Evolutionary conservation across 1,139 yeast species (phyloP), one percentile per base, ranked within the genome.

Genomic region (Geotrichum citri-aurantii): DNA sequence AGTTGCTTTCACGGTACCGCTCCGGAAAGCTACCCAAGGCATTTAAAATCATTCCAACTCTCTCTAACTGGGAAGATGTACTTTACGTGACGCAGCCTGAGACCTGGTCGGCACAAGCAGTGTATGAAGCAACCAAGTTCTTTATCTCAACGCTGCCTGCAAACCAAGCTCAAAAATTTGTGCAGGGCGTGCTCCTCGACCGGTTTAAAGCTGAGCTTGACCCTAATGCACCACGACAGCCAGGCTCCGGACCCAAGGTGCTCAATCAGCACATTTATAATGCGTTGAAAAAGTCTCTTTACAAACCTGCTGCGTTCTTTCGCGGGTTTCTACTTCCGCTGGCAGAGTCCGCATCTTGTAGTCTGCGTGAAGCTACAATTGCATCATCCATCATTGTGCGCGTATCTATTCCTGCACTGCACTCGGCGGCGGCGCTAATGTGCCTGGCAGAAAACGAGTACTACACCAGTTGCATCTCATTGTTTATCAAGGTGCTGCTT

Each of bases 251-350:
- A 1, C 53, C 55, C 21, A 74, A 74, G 64, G 72, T 74, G 10
- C 73, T 77, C 76, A 92, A 93, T 73, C 92, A 93, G 71, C 99
- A 93, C 71, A 79, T 93, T 54, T 93, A 92, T 73, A 82, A 97
- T 69, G 85, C 99, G 0, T 77, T 93, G 65, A 93, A 92, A 73
- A 93, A 93, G 75, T 83, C 97, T 0, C 80, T 95, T 59, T 95
- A 93, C 77, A 95, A 93, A 73, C 99, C 99, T 24, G 93, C 95
- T 58, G 99, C 99, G 14, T 93, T 92, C 69, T 93, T 93, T 80
- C 92, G 91, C 73, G 99, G 99, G 1, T 91, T 93, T 68, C 77
- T 93, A 61, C 88, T 93, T 70, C 98, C 98, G 14, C 78, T 93
- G 60, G 95, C 88, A 68, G 81, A 84, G 31, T 64, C 69, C 21